These are phyloP conservation scores for Pichia cactophila DNA, from an alignment of 1,139 yeast species.

Conservation along the genomic window DNA sequence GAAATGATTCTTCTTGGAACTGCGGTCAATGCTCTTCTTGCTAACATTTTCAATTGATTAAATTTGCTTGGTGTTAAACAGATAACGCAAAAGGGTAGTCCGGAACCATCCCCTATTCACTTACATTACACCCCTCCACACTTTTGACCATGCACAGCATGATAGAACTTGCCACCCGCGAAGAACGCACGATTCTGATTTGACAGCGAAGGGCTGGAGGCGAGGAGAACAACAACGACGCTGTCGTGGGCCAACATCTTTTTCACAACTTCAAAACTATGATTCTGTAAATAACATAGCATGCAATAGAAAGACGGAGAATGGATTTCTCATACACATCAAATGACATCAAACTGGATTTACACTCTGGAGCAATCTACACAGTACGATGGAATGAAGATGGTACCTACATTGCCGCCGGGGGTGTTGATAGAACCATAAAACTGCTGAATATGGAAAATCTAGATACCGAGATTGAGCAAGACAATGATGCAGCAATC, in stretches of 20 bases:
- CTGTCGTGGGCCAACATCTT: neutral
- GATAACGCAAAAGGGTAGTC: no score
- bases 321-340: neutral
- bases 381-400: constrained; percentile 36
- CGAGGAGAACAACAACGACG: neutral
- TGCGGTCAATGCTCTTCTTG: constrained; percentile 32
- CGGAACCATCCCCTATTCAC: neutral
- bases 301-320: neutral
- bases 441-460: constrained; percentile 36
- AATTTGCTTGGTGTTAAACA: constrained; percentile 1
- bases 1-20: constrained; percentile 28
- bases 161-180: neutral
- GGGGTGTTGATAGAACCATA: constrained; percentile 44
- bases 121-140: neutral
- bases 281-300: no score
- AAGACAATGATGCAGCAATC: neutral
- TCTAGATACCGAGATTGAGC: constrained; percentile 24
- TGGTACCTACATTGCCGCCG: constrained; percentile 43
- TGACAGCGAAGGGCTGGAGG: neutral
- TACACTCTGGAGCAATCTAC: constrained; percentile 42
- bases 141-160: neutral
- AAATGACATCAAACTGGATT: constrained; percentile 8
- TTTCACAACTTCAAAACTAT: neutral
- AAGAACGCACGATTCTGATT: neutral
- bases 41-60: constrained; percentile 21